Evolutionary conservation across 352 stramenopile genomes (phyloP).

Genomic region (Pythium plurisporium): DNA sequence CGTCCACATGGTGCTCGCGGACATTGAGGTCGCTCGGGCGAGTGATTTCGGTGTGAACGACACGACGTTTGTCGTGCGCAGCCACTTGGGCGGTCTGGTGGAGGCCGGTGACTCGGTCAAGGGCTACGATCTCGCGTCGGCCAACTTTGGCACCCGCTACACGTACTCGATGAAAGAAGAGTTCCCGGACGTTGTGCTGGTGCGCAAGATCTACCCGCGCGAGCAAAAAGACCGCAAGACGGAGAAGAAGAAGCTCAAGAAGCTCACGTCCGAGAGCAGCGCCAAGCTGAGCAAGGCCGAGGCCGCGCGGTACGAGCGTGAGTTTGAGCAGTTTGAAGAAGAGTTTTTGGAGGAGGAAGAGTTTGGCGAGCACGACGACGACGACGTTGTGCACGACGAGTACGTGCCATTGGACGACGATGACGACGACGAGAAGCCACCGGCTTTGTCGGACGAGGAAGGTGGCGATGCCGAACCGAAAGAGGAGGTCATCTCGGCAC

Average conservation of each 20-base stretch:
- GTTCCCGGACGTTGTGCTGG: slow-evolving; percentile 68
- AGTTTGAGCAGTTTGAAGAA: slow-evolving; percentile 58
- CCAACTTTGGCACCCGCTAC: slow-evolving; percentile 47
- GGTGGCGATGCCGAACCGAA: slow-evolving; percentile 6
- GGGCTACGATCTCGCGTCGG: slow-evolving; percentile 62
- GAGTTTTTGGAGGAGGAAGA: slow-evolving; percentile 57
- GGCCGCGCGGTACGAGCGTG: slow-evolving; percentile 37
- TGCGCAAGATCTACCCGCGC: slow-evolving; percentile 62
- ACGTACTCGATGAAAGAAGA: slow-evolving; percentile 46
- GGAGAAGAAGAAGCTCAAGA: slow-evolving; percentile 40
- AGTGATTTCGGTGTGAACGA: slow-evolving; percentile 82
- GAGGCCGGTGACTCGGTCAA: slow-evolving; percentile 61
- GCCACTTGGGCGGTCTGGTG: slow-evolving; percentile 55
- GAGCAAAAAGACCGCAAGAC: slow-evolving; percentile 22
- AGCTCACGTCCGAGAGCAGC: slow-evolving; percentile 29
- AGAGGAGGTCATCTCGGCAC: not conserved
- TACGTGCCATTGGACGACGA: slow-evolving; percentile 20
- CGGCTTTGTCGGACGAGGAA: not conserved
- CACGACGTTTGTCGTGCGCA: slow-evolving; percentile 61
- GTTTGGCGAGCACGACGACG: slow-evolving; percentile 25
- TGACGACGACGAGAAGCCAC: slow-evolving; percentile 1
- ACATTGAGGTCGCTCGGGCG: slow-evolving; percentile 62
- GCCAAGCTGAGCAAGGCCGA: slow-evolving; percentile 55
- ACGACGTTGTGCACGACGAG: slow-evolving; percentile 20
- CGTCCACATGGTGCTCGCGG: slow-evolving; percentile 35